Evolutionary conservation across 768 basidiomycete genomes (phyloP).

Genomic region (Phylloporus sp.): DNA sequence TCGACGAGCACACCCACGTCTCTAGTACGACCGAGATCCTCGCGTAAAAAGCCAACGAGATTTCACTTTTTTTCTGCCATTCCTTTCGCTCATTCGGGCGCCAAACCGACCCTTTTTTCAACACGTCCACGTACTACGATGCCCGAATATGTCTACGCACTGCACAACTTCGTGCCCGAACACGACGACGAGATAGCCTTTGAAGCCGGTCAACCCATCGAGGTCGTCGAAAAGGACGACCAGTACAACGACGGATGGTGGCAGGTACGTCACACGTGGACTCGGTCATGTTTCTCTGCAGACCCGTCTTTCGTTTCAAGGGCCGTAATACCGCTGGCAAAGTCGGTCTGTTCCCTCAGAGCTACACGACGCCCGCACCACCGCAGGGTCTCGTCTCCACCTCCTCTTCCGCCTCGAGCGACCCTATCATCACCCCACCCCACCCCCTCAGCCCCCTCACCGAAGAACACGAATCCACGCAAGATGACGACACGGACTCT

Average conservation of each 20-base stretch:
- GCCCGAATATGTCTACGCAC: slow-evolving; percentile 81
- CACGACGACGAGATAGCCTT: slow-evolving; percentile 92
- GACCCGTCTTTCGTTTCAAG: slow-evolving; percentile 36
- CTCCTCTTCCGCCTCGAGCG: slow-evolving; percentile 23
- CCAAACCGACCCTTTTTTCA: no score
- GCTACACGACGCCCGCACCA: slow-evolving; percentile 68
- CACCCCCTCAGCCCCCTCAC: slow-evolving; percentile 39
- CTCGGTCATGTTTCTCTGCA: slow-evolving; percentile 24
- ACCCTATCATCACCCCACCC: slow-evolving; percentile 16
- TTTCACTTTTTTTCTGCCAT: slow-evolving; percentile 2
- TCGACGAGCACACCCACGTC: slow-evolving; percentile 9
- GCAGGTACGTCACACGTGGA: slow-evolving; percentile 47
- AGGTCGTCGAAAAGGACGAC: slow-evolving; percentile 91
- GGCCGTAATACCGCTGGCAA: slow-evolving; percentile 80
- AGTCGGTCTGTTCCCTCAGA: slow-evolving; percentile 86
- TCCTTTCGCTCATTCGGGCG: background rate
- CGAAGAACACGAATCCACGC: slow-evolving; percentile 44
- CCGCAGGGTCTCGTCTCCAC: slow-evolving; percentile 32
- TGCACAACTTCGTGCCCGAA: slow-evolving; percentile 87
- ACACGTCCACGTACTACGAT: slow-evolving; percentile 39
- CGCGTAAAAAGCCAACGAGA: background rate
- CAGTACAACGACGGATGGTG: slow-evolving; percentile 95
- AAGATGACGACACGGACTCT: slow-evolving; percentile 18
- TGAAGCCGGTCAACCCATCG: slow-evolving; percentile 77
- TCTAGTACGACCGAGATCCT: slow-evolving; percentile 5